Percentiles rank a stretch among this genome's conserved stretches.
These are phyloP conservation scores for Syzygium grande DNA, from an alignment of 345 rosid species.

Conservation along the genomic window DNA sequence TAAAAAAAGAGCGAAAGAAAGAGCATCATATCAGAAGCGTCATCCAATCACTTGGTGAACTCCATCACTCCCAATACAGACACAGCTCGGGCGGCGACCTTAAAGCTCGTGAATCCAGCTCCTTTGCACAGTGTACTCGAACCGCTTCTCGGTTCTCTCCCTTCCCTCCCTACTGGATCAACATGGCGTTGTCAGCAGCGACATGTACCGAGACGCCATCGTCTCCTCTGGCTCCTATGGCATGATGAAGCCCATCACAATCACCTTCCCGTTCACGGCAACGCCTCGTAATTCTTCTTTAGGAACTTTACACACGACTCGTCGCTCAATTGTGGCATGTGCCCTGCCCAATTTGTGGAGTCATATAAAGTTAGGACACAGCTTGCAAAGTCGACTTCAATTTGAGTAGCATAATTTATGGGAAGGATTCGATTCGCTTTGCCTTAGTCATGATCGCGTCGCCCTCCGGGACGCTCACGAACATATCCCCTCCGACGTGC, in stretches of 20 bases:
- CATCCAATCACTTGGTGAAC: conserved; percentile 21
- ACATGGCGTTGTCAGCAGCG: conserved; percentile 24
- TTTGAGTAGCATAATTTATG: background rate
- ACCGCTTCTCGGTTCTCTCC: conserved; percentile 29
- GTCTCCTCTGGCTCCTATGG: background rate
- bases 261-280: conserved; percentile 38
- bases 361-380: too few relatives aligned
- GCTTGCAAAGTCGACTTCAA: too few relatives aligned
- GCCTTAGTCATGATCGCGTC: conserved; percentile 46
- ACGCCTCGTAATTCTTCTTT: conserved; percentile 32
- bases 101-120: conserved; percentile 23
- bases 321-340: conserved; percentile 44
- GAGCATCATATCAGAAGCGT: too few relatives aligned
- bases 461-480: conserved; percentile 15
- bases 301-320: conserved; percentile 27
- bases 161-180: conserved; percentile 29
- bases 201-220: conserved; percentile 3
- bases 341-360: conserved; percentile 9
- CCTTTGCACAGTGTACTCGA: conserved; percentile 14
- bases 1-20: too few relatives aligned
- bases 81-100: too few relatives aligned
- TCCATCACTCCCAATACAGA: conserved; percentile 14
- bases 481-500: conserved; percentile 23
- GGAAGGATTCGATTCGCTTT: background rate
- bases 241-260: conserved; percentile 27